Conservation (phyloP, 78 protist genomes). For the Creolimax fragrantissima region DNA sequence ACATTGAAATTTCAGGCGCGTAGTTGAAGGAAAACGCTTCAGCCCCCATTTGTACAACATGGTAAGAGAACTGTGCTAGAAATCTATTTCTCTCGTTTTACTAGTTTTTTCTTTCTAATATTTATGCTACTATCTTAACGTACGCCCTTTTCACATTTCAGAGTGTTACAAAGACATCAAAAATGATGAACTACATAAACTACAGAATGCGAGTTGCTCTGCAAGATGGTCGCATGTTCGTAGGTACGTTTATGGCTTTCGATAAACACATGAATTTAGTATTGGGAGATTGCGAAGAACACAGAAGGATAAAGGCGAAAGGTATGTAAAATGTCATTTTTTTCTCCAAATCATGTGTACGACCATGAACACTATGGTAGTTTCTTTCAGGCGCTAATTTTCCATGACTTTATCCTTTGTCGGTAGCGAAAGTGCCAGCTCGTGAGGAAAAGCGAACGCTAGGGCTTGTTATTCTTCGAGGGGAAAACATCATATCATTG, state of each 20-base stretch:
- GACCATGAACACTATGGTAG: too few relatives aligned
- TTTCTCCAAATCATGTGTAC: not conserved
- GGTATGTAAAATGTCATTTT: conserved; percentile 33
- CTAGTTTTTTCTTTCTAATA: too few relatives aligned
- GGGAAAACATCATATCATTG: conserved; percentile 86
- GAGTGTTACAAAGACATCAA: conserved; percentile 65
- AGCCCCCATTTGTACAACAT: too few relatives aligned
- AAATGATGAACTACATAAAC: conserved; percentile 71
- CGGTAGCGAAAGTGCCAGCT: not conserved
- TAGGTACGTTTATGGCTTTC: conserved; percentile 93
- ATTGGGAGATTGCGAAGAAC: conserved; percentile 87
- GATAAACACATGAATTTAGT: conserved; percentile 97
- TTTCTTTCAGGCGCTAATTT: not conserved
- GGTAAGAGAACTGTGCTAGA: too few relatives aligned
- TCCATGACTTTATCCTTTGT: not conserved
- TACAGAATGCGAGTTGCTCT: conserved; percentile 78
- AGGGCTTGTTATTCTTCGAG: conserved; percentile 87
- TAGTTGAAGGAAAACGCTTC: too few relatives aligned
- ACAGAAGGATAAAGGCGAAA: conserved; percentile 50
- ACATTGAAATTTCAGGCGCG: too few relatives aligned
- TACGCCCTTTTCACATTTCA: not conserved
- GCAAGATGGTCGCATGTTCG: conserved; percentile 71
- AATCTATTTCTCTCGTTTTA: too few relatives aligned
- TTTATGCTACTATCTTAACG: too few relatives aligned
- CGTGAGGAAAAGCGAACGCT: conserved; percentile 73